phyloP scores from a whole-genome alignment of 371 early-diverging fungal species.

The Mucor ambiguus region DNA sequence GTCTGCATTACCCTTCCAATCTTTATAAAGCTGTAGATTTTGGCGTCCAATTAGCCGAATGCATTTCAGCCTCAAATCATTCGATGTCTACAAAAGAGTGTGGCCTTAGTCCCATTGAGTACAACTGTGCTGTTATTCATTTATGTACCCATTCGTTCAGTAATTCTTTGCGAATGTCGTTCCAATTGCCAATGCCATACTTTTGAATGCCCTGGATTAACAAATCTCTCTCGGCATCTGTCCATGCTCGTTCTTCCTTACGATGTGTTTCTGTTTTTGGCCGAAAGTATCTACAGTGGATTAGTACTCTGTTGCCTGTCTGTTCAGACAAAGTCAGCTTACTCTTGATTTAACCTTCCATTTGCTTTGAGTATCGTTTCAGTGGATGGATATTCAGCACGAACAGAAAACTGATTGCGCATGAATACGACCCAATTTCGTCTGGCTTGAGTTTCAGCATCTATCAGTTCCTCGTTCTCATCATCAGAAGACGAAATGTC shows the following conservation, averaged over 20 bases:
- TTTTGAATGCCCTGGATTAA: conserved; percentile 83
- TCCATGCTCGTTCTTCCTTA: conserved; percentile 79
- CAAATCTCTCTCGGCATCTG: conserved; percentile 72
- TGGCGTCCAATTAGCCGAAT: conserved; percentile 89
- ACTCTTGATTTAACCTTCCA: conserved; percentile 90
- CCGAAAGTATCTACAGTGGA: conserved; percentile 70
- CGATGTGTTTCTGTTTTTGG: conserved; percentile 64
- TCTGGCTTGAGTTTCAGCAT: conserved; percentile 38
- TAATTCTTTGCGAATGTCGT: conserved; percentile 81
- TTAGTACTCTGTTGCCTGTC: not conserved
- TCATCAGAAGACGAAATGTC: not conserved
- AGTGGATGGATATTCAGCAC: conserved; percentile 83
- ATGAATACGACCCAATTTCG: conserved; percentile 82
- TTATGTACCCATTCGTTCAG: conserved; percentile 80
- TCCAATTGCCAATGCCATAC: conserved; percentile 88
- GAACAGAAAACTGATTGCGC: conserved; percentile 80
- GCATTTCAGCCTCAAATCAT: conserved; percentile 84
- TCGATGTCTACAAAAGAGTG: conserved; percentile 55
- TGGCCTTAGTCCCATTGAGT: not conserved
- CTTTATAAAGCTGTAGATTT: conserved; percentile 83
- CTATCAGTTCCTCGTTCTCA: not conserved
- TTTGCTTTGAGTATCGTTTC: conserved; percentile 78
- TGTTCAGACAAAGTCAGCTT: conserved; percentile 16
- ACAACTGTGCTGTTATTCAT: not conserved
- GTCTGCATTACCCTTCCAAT: conserved; percentile 80